These are phyloP conservation scores for Olyra latifolia DNA, from an alignment of 176 grass and related monocot species.

Conservation along the genomic window DNA sequence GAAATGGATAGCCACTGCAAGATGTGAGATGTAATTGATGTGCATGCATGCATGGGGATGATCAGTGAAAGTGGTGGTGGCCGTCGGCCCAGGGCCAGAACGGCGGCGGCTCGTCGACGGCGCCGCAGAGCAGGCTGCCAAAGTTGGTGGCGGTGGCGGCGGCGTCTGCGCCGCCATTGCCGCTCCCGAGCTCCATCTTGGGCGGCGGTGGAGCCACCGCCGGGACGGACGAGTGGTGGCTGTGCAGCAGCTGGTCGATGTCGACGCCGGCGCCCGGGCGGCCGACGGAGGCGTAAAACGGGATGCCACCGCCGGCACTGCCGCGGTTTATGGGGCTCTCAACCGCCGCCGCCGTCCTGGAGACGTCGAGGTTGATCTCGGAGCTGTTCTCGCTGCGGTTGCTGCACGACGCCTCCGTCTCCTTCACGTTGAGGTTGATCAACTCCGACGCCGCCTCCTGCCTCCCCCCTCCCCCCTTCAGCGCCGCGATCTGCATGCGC, in stretches of 20 bases:
- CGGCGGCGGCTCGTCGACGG: constrained; percentile 55
- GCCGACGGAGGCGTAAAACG: constrained; percentile 22
- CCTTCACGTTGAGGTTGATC: constrained; percentile 83
- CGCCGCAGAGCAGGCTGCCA: constrained; percentile 61
- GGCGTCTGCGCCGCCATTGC: background rate
- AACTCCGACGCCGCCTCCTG: constrained; percentile 63
- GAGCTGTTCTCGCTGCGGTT: constrained; percentile 96
- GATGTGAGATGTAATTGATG: background rate
- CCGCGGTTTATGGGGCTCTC: constrained; percentile 48
- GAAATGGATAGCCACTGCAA: background rate
- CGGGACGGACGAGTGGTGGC: constrained; percentile 11
- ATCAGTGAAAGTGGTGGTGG: constrained; percentile 68
- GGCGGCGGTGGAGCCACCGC: background rate
- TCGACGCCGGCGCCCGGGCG: background rate
- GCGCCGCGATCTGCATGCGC: constrained; percentile 47
- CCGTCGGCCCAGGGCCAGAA: constrained; percentile 88
- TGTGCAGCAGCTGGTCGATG: constrained; percentile 39
- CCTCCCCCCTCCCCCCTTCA: constrained; percentile 60
- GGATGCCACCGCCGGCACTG: background rate
- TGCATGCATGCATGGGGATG: background rate
- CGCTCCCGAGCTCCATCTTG: constrained; percentile 38
- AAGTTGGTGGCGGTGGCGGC: constrained; percentile 7
- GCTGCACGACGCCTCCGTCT: constrained; percentile 89
- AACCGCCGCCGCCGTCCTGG: constrained; percentile 14
- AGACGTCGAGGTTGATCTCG: constrained; percentile 84